Conservation (phyloP, 73 alveolate genomes). For the Paramecium sonneborni region DNA sequence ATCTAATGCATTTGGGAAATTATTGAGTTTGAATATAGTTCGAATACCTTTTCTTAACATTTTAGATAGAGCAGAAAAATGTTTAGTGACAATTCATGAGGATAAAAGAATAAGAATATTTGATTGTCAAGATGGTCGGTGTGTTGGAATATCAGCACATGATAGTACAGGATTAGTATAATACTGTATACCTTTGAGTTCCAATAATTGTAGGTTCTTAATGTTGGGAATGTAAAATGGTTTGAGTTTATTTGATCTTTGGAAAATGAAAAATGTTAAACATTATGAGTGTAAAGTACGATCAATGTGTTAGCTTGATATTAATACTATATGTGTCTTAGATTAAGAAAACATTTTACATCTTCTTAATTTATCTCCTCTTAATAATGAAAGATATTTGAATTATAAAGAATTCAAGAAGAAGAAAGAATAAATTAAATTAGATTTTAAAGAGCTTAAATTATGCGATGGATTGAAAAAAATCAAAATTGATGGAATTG, state of each 20-base stretch:
- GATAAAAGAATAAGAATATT: conserved; percentile 61
- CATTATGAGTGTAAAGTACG: neutral
- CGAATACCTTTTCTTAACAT: neutral
- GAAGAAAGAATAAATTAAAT: neutral
- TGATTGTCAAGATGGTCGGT: conserved; percentile 66
- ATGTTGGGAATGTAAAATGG: neutral
- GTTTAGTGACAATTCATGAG: conserved; percentile 44
- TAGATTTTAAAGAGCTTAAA: neutral
- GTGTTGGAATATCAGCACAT: conserved; percentile 52
- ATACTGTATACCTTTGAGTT: neutral
- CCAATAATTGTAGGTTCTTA: neutral
- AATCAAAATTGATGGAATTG: neutral
- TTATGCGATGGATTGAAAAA: conserved; percentile 10
- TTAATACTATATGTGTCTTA: neutral
- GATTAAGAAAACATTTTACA: neutral
- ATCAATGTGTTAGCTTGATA: neutral
- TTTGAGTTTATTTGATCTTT: neutral
- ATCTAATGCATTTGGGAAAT: conserved; percentile 9
- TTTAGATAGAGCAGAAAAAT: conserved; percentile 35
- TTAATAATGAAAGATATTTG: conserved; percentile 7
- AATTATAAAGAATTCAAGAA: neutral
- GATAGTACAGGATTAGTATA: neutral
- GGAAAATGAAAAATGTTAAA: conserved; percentile 35
- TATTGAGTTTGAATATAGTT: neutral
- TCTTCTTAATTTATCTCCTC: neutral